Percentiles rank a stretch among this genome's conserved stretches.
These are phyloP conservation scores for Aspergillus conjunctus DNA, from an alignment of 495 filamentous ascomycete genomes.

Conservation along the genomic window DNA sequence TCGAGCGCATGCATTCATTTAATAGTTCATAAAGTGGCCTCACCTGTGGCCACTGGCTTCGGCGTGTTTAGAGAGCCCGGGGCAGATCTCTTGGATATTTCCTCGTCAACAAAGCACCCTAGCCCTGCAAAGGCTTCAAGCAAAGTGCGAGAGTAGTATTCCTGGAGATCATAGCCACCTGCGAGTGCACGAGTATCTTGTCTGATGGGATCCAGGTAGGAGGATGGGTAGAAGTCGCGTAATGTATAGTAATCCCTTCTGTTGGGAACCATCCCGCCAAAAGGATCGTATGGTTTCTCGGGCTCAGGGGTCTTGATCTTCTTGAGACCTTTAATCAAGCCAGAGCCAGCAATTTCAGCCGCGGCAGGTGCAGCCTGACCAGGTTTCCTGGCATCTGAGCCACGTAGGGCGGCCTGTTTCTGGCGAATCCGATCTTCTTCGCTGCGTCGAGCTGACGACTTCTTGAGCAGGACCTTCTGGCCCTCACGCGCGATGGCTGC, in stretches of 20 bases:
- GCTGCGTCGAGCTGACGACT: constrained; percentile 56
- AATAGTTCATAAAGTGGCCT: constrained; percentile 21
- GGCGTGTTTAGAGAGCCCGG: constrained; percentile 20
- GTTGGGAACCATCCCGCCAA: constrained; percentile 69
- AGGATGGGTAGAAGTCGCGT: constrained; percentile 64
- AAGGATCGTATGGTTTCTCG: constrained; percentile 87
- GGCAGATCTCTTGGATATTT: constrained; percentile 55
- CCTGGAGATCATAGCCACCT: constrained; percentile 78
- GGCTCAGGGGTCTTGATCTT: constrained; percentile 58
- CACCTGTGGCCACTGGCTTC: constrained; percentile 34
- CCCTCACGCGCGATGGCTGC: constrained; percentile 55
- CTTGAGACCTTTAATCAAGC: constrained; percentile 74
- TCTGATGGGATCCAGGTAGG: constrained; percentile 64
- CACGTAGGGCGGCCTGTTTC: constrained; percentile 47
- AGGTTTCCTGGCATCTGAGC: constrained; percentile 37
- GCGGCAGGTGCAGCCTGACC: constrained; percentile 24
- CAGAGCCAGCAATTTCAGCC: constrained; percentile 37
- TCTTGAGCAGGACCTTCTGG: constrained; percentile 69
- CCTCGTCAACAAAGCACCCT: constrained; percentile 80
- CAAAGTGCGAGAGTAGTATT: constrained; percentile 78
- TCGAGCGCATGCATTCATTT: not conserved
- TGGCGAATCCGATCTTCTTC: constrained; percentile 52
- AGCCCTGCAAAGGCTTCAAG: constrained; percentile 89
- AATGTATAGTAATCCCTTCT: constrained; percentile 68
- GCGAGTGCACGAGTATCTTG: constrained; percentile 63